A percentile compares a stretch with the other conserved stretches of the same genome.
Conservation (phyloP, 805 yeast species). For the Yarrowia bubula region DNA sequence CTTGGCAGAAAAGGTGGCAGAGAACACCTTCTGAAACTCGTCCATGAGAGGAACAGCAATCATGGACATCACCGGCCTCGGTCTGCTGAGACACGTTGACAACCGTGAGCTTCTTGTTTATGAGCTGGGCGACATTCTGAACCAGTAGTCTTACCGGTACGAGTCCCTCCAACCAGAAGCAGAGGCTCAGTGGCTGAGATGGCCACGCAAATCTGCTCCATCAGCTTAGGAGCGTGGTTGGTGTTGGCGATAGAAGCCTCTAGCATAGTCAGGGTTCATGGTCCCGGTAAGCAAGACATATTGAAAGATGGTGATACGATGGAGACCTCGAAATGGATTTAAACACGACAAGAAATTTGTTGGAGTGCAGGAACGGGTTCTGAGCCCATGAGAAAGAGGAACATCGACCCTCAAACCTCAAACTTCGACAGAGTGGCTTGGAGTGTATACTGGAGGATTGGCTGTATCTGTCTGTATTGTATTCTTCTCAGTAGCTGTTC, state of each 20-base stretch:
- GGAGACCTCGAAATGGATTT: not conserved
- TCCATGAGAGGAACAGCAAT: constrained; percentile 85
- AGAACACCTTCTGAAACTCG: constrained; percentile 71
- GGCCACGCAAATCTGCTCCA: constrained; percentile 87
- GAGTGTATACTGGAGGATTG: not conserved
- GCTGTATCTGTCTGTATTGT: no score
- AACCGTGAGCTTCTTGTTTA: constrained; percentile 77
- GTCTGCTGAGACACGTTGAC: constrained; percentile 98
- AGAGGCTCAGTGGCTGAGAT: constrained; percentile 85
- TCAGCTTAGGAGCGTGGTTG: constrained; percentile 74
- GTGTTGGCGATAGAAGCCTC: constrained; percentile 95
- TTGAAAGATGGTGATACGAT: not conserved
- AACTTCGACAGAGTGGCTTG: not conserved
- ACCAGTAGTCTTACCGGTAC: constrained; percentile 98
- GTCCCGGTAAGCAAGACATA: no score
- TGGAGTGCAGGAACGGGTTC: not conserved
- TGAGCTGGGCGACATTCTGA: constrained; percentile 79
- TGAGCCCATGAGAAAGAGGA: not conserved
- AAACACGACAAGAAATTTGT: not conserved
- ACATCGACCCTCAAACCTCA: no score
- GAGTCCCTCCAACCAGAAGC: constrained; percentile 96
- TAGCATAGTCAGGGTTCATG: no score
- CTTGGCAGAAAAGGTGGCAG: constrained; percentile 75
- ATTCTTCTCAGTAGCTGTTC: no score
- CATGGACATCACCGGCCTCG: constrained; percentile 85